phyloP scores from a whole-genome alignment of 176 grass and related monocot genomes.

The Phoenix roebelenii region DNA sequence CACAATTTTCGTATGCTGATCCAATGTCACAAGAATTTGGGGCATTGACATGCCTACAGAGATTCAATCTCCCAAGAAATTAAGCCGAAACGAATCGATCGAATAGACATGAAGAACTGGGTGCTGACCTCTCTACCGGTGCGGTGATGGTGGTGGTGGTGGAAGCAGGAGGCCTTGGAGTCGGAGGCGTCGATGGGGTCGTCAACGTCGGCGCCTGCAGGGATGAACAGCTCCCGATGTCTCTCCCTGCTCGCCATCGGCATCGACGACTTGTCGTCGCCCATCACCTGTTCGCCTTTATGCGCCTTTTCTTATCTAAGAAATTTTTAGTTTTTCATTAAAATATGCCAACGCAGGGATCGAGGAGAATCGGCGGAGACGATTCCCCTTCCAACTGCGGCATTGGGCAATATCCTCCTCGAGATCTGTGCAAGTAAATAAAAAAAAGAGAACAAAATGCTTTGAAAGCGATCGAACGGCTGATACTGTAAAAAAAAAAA shows the following conservation, averaged over 20 bases:
- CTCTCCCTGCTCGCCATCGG: constrained; percentile 57
- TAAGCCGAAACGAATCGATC: constrained; percentile 16
- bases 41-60: constrained; percentile 99
- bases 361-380: too few species aligned
- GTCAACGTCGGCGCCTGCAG: constrained; percentile 43
- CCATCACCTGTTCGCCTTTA: constrained; percentile 28
- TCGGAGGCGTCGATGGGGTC: constrained; percentile 23
- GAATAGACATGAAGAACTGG: not conserved
- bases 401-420: too few species aligned
- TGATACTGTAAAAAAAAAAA: too few species aligned
- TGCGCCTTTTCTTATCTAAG: too few species aligned
- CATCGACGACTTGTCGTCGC: constrained; percentile 60
- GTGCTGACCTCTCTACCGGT: constrained; percentile 61
- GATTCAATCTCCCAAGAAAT: constrained; percentile 97
- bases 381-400: too few species aligned
- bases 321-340: too few species aligned
- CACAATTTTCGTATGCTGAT: constrained; percentile 46
- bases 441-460: too few species aligned
- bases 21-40: constrained; percentile 66
- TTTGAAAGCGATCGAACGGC: too few species aligned
- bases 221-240: constrained; percentile 82
- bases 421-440: too few species aligned
- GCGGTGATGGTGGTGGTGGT: constrained; percentile 31
- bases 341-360: too few species aligned
- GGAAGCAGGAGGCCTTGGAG: constrained; percentile 31